Evolutionary conservation across 1,284 basidiomycete species (phyloP), one percentile per base, ranked within the genome.

Genomic region (Takashimella koratensis): DNA sequence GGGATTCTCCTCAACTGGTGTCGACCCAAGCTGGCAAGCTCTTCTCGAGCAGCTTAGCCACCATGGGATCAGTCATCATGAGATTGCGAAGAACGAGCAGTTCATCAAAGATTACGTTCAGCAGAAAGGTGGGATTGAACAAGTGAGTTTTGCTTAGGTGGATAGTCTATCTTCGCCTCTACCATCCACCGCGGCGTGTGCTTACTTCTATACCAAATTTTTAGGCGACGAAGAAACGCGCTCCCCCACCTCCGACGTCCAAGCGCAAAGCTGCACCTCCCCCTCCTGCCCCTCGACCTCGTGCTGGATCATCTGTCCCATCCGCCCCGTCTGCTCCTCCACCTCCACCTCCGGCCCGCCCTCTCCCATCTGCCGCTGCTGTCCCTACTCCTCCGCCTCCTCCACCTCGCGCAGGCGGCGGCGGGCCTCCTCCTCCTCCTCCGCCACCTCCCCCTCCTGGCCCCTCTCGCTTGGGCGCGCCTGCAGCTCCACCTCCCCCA

Each of bases 11-110:
- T 88, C 87, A 1, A 82, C 82, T 30, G 89, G 90, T 56, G 89
- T 97, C n/a, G 95, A 98, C 75, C 86, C 90, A 3, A 90, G 87
- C 6, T 98, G 95, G 95, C 81, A 86, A 54, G 79, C 85, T 0
- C 78, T 98, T 52, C 80, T 98, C 2, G 81, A 80, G 22, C 81
- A 85, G 63, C 80, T 98, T 3, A 82, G 86, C 57, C 79, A 79
- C 26, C 81, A 83, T 36, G 93, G 93, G 3, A 75, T 95, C 52
- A 82, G 84, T 43, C 76, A 75, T 22, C 78, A 80, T 30, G 76
- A 86, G 41, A 84, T 91, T 41, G 78, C 80, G 62, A 80, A 87
- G 58, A 88, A 96, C 71, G 86, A 88, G 79, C 86, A 89, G 57
- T 97, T 92, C 71, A 95, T 98, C 77, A 87, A 87, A 64, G 82